Conservation (phyloP, 2,329 filamentous ascomycete genomes). For the Penicillium vulpinum region DNA sequence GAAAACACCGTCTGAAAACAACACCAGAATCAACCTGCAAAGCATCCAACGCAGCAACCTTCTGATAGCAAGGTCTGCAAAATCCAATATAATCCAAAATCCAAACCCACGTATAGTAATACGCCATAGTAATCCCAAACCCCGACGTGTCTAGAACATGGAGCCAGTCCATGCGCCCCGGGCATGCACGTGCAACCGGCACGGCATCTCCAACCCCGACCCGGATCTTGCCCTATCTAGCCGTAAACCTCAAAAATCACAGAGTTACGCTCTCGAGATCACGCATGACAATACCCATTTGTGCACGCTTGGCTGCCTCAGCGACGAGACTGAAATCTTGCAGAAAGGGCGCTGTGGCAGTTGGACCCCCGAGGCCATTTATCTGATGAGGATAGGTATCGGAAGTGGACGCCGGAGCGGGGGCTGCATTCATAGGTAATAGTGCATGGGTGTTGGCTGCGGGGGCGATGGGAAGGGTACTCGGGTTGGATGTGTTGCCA, state of each 20-base stretch:
- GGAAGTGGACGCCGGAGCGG: slow-evolving; percentile 7
- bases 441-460: slow-evolving; percentile 13
- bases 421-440: slow-evolving; percentile 12
- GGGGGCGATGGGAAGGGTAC: slow-evolving; percentile 11
- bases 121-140: slow-evolving; percentile 7
- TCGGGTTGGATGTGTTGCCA: slow-evolving; percentile 6
- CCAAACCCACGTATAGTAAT: slow-evolving; percentile 3
- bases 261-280: slow-evolving; percentile 64
- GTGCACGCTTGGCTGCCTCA: slow-evolving; percentile 88
- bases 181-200: not conserved
- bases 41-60: not conserved
- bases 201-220: not conserved
- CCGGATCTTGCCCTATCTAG: slow-evolving; percentile 12
- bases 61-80: not conserved
- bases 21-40: not conserved
- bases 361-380: slow-evolving; percentile 32
- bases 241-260: slow-evolving; percentile 20
- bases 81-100: not conserved
- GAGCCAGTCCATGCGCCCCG: slow-evolving; percentile 15
- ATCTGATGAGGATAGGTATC: slow-evolving; percentile 29
- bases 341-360: slow-evolving; percentile 62
- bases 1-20: slow-evolving; percentile 1
- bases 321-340: slow-evolving; percentile 82
- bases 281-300: slow-evolving; percentile 83
- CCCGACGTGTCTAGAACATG: slow-evolving; percentile 3